Evolutionary conservation across 306 rosid species (phyloP), one percentile per base, ranked within the genome.

Genomic region (Cotoneaster glaucophyllus): DNA sequence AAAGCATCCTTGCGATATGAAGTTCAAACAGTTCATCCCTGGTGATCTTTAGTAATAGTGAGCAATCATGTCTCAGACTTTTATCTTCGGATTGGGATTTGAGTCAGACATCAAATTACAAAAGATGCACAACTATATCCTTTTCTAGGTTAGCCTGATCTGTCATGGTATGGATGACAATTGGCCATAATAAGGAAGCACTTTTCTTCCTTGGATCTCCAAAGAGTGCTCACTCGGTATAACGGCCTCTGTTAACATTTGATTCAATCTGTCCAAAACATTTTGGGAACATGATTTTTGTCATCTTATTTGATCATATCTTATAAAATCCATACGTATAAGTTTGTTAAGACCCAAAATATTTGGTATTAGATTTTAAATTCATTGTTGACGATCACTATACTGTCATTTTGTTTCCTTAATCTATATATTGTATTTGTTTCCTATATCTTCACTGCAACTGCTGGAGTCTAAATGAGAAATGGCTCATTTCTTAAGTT

Each of bases 361-460:
- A 24, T 57, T 15, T 6, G 32, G 15, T 18, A 9, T 26, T 2
- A 3, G 13, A 4, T 4, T 75, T 64, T 39, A 5, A 25, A 14
- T 50, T 26, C 12, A 6, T 31, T 29, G 68, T 64, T 64, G 68
- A 19, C 13, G 68, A 29, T 26, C 29, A 21, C 37, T 24, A 26
- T 63, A 26, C 11, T 65, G n/a, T 19, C 7, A 8, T 28, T 37
- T 61, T 28, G 8, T 54, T 67, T 69, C 69, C 3, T 2, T 8
- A 29, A 19, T n/a, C 24, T 22, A 11, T 15, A 44, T 28, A 45
- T 45, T 31, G 14, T 68, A 64, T 69, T 67, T 54, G 22, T 62
- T 73, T 56, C 59, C 65, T 67, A 69, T 19, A 13, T 68, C 28
- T 76, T 71, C 71, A 71, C 29, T 71, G 74, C 69, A 13, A 57